Conservation (phyloP, 106 monocot genomes). For the Allium cepa region DNA sequence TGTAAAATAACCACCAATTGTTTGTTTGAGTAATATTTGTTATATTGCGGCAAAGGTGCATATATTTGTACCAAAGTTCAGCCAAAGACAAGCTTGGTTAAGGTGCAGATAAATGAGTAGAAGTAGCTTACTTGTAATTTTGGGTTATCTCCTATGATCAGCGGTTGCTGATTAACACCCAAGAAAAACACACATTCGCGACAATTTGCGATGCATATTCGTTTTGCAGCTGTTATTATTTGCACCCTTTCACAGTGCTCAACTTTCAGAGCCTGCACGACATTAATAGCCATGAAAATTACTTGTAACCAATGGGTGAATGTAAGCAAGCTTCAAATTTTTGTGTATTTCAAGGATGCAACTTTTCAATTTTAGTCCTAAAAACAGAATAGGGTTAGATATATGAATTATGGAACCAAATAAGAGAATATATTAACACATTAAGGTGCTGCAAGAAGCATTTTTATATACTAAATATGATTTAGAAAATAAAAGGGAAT, state of each 20-base stretch:
- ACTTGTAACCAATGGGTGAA: no score
- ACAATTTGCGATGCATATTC: conserved; percentile 65
- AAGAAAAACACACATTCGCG: conserved; percentile 67
- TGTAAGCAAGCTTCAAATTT: background rate
- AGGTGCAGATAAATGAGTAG: background rate
- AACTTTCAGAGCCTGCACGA: conserved; percentile 56
- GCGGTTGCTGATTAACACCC: conserved; percentile 68
- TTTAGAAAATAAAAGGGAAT: background rate
- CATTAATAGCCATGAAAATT: background rate
- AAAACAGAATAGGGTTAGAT: no score
- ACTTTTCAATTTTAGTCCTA: background rate
- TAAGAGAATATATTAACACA: no score
- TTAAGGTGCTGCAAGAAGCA: background rate
- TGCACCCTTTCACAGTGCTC: conserved; percentile 87
- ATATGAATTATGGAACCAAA: no score
- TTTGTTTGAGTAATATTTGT: no score
- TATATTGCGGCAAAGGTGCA: no score
- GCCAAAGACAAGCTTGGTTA: background rate
- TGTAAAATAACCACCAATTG: no score
- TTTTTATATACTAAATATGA: background rate
- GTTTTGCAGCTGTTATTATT: conserved; percentile 56
- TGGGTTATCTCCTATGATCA: conserved; percentile 77
- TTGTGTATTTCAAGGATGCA: background rate
- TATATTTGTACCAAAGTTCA: no score
- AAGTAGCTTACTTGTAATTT: conserved; percentile 43